Evolutionary conservation across 345 rosid species (phyloP), one percentile per base, ranked within the genome.

Genomic region (Luvunga scandens): DNA sequence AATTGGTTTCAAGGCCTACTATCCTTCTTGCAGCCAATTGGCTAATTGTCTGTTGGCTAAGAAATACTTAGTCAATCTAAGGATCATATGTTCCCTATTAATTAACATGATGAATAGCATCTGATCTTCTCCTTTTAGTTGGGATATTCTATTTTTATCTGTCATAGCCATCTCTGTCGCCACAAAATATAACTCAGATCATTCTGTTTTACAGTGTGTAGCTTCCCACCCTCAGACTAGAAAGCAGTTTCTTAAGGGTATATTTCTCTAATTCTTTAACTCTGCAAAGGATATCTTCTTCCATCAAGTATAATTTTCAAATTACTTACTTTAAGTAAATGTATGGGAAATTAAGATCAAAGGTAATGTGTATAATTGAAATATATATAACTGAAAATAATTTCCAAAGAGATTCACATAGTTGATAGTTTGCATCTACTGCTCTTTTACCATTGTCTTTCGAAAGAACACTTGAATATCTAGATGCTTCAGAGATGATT

Each of bases 201-300:
- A 24, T 42, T 72, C 22, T 39, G 33, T 73, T 48, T 39, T 77
- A 28, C 89, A 90, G 97, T 77, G 84, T 75, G 73, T 88, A 69
- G 97, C 97, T 57, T 69, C 88, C 75, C 94, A 92, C 80, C 73
- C 86, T 7, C 84, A 82, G 28, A 89, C 91, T 33, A 88, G 81
- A 78, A 64, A 5, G 80, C 48, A 36, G 73, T 84, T 90, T 70
- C 18, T 90, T 22, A 80, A 64, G 60, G 91, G 97, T 92, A 89
- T 75, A 21, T 16, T 77, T 74, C n/a, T 75, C 30, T 71, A 71
- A 48, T 28, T 42, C 48, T 27, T 16, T 38, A 45, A 70, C 42
- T 38, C 21, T 75, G 57, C 45, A 38, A 69, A 33, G 34, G 53
- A 57, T 59, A 67, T 7, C 45, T 45, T 12, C 38, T 25, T 63